Conservation (phyloP, 768 basidiomycete species). For the Saitozyma podzolica region DNA sequence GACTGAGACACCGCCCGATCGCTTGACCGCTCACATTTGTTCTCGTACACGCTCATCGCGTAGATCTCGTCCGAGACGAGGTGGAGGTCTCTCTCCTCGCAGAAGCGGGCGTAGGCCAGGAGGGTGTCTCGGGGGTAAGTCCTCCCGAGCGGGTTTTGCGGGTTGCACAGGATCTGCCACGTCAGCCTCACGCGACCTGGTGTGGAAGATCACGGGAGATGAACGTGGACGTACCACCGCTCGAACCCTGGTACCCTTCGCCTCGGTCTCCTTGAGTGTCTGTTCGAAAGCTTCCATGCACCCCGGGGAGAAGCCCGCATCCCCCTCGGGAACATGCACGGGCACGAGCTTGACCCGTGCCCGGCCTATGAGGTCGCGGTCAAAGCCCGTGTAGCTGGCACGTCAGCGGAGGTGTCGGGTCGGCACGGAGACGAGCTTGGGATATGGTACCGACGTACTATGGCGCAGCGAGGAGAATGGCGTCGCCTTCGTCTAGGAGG, state of each 20-base stretch:
- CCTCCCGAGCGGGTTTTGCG: slow-evolving; percentile 38
- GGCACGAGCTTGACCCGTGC: slow-evolving; percentile 34
- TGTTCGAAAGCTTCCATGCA: slow-evolving; percentile 30
- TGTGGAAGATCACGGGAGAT: not conserved
- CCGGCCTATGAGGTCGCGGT: slow-evolving; percentile 40
- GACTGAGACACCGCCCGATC: too few species aligned
- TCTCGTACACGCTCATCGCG: slow-evolving; percentile 47
- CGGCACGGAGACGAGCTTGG: not conserved
- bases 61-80: slow-evolving; percentile 52
- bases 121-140: slow-evolving; percentile 46
- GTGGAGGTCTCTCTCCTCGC: slow-evolving; percentile 49
- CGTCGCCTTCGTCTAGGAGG: slow-evolving; percentile 47
- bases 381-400: slow-evolving; percentile 41
- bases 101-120: slow-evolving; percentile 45
- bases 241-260: slow-evolving; percentile 37
- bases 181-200: too few species aligned
- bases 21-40: slow-evolving; percentile 18
- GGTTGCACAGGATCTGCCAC: slow-evolving; percentile 40
- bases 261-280: slow-evolving; percentile 22
- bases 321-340: slow-evolving; percentile 26
- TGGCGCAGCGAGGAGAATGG: slow-evolving; percentile 41
- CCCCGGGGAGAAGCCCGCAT: slow-evolving; percentile 24
- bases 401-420: not conserved
- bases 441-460: slow-evolving; percentile 30
- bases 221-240: slow-evolving; percentile 26